These are phyloP conservation scores for Acanthamoeba lenticulata DNA, from an alignment of 208 protist species.

Conservation along the genomic window DNA sequence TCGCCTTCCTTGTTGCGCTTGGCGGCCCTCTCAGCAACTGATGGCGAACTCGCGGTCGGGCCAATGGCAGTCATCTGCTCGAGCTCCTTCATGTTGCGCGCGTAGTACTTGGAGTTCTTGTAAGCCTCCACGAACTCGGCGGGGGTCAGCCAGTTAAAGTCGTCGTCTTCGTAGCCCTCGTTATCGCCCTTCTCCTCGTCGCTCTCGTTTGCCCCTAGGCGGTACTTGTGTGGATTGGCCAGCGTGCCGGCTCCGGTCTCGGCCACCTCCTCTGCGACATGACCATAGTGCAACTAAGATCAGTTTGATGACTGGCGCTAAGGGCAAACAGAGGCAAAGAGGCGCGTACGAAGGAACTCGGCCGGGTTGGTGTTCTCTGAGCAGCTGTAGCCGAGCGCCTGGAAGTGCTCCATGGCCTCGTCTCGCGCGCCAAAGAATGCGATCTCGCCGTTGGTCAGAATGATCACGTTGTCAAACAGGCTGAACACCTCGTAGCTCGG, in stretches of 20 bases:
- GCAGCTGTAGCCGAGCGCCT: constrained; percentile 38
- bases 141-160: constrained; percentile 37
- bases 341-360: constrained; percentile 71
- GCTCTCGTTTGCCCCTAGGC: neutral
- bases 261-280: constrained; percentile 5
- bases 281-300: no score
- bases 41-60: no score
- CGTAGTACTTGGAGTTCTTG: constrained; percentile 54
- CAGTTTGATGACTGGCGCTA: no score
- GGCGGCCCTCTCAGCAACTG: neutral
- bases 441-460: constrained; percentile 69
- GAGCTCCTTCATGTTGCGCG: neutral
- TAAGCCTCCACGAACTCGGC: constrained; percentile 40
- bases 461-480: constrained; percentile 74
- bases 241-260: neutral
- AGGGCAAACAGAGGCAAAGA: no score
- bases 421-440: neutral
- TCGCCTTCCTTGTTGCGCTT: neutral
- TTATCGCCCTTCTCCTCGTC: neutral
- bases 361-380: constrained; percentile 66
- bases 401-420: constrained; percentile 44
- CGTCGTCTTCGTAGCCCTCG: no score
- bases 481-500: constrained; percentile 69
- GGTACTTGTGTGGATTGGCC: constrained; percentile 23
- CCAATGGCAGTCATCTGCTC: constrained; percentile 45